A percentile compares a stretch with the other conserved stretches of the same genome.
Conservation (phyloP, 169 alveolate genomes). For the Plasmodium reichenowi region DNA sequence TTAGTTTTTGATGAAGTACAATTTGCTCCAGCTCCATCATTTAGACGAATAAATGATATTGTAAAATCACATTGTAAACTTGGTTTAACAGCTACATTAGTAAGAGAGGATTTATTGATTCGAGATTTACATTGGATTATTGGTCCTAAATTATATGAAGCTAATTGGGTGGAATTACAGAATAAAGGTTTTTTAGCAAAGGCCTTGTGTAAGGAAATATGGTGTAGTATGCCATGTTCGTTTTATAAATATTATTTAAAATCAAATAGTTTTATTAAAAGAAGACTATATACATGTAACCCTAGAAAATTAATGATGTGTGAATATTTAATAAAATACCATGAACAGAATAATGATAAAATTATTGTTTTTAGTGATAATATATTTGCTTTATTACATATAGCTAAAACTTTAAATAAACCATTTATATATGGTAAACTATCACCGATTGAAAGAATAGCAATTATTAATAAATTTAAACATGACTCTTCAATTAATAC, state of each 20-base stretch:
- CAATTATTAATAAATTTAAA: slow-evolving; percentile 94
- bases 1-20: slow-evolving; percentile 99
- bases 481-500: slow-evolving; percentile 86
- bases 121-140: slow-evolving; percentile 98
- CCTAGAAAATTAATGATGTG: slow-evolving; percentile 97
- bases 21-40: slow-evolving; percentile 98
- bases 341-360: slow-evolving; percentile 98
- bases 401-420: slow-evolving; percentile 91
- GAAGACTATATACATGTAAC: slow-evolving; percentile 96
- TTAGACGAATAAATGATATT: slow-evolving; percentile 91
- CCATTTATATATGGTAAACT: slow-evolving; percentile 95
- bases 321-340: slow-evolving; percentile 95
- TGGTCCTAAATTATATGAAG: slow-evolving; percentile 99
- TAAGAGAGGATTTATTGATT: slow-evolving; percentile 98
- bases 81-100: slow-evolving; percentile 99
- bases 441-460: slow-evolving; percentile 91
- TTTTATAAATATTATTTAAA: slow-evolving; percentile 95
- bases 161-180: slow-evolving; percentile 99
- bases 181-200: slow-evolving; percentile 97
- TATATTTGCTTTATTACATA: slow-evolving; percentile 94
- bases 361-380: slow-evolving; percentile 98
- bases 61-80: slow-evolving; percentile 96
- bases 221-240: slow-evolving; percentile 99
- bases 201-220: slow-evolving; percentile 97
- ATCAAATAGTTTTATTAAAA: slow-evolving; percentile 91